Base-by-base conservation (phyloP, 129 eudicot genomes). In the Arctium minus region DNA sequence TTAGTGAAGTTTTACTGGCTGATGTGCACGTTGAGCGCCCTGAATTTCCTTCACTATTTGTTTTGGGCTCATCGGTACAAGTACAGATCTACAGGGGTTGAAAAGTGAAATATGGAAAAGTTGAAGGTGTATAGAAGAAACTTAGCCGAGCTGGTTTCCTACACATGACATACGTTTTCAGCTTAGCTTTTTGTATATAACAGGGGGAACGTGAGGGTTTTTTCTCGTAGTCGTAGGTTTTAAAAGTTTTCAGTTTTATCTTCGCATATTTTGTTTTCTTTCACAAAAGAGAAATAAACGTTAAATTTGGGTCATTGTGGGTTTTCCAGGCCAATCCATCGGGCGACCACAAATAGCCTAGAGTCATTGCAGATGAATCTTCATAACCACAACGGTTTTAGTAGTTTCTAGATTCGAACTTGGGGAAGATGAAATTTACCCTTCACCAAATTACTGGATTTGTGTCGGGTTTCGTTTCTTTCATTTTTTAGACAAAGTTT, bases 1-100 rank as follows among this genome's bases (percentile, higher is more conserved):
- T 82, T 94, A 76, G 98, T 91, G 81, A 77, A 93, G 64, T 94
- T 89, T 77, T 94, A 94, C 83, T 92, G 98, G 98, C 72, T 94
- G 70, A 79, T 94, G 90, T 91, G 96, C 36, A 85, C 11, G 3
- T 80, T 94, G 79, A 91, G 98, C 39, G 92, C 81, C 4, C 70
- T 94, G 79, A 94, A 94, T 78, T 91, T 94, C 80, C 62, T 94
- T 85, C 92, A 89, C 32, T 94, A 88, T 83, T 90, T 94, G 5
- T 94, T 89, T 79, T 94, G 97, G 97, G 96, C 98, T 10, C 35
- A 74, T 2, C 76, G 83, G 70, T 94, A 94, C 83, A 91, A 89
- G 86, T 94, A 94, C 79, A 89, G 64, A 35, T 46, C 70, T 38
- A 81, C 72, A 70, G 81, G 85, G 85, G 46, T 35, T 37, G 71